Evolutionary conservation across 1,139 yeast genomes (phyloP).

Genomic region (Suhomyces wounanorum): DNA sequence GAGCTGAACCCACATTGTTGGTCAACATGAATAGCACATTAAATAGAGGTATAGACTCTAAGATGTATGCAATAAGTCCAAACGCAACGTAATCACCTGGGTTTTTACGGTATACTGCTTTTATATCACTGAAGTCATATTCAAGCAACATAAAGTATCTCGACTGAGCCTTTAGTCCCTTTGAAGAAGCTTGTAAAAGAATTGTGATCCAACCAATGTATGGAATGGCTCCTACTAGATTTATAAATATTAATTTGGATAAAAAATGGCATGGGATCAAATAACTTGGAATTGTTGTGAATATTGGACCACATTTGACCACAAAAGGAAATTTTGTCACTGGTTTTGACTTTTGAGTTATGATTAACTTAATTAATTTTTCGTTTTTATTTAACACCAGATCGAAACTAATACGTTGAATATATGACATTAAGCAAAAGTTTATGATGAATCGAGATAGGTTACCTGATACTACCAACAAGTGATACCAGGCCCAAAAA

Average conservation of each 20-base stretch:
- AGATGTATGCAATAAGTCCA: constrained; percentile 58
- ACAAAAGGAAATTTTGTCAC: constrained; percentile 35
- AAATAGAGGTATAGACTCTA: constrained; percentile 63
- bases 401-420: constrained; percentile 60
- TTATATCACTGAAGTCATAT: constrained; percentile 43
- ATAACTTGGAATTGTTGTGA: constrained; percentile 28
- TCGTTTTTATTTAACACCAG: constrained; percentile 53
- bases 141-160: constrained; percentile 66
- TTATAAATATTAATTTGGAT: constrained; percentile 29
- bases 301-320: constrained; percentile 26
- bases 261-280: constrained; percentile 29
- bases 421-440: constrained; percentile 56
- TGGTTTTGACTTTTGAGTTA: constrained; percentile 46
- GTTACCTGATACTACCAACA: constrained; percentile 54
- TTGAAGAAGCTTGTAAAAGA: constrained; percentile 57
- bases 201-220: constrained; percentile 62
- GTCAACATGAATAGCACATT: constrained; percentile 67
- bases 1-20: constrained; percentile 68
- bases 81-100: constrained; percentile 47
- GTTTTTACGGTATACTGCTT: constrained; percentile 28
- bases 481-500: constrained; percentile 53
- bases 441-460: constrained; percentile 53
- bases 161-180: constrained; percentile 56
- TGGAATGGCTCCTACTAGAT: constrained; percentile 56
- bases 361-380: constrained; percentile 45